Evolutionary conservation across 2,329 filamentous ascomycete species (phyloP), one percentile per base, ranked within the genome.

Genomic region (Pseudogymnoascus sp.): DNA sequence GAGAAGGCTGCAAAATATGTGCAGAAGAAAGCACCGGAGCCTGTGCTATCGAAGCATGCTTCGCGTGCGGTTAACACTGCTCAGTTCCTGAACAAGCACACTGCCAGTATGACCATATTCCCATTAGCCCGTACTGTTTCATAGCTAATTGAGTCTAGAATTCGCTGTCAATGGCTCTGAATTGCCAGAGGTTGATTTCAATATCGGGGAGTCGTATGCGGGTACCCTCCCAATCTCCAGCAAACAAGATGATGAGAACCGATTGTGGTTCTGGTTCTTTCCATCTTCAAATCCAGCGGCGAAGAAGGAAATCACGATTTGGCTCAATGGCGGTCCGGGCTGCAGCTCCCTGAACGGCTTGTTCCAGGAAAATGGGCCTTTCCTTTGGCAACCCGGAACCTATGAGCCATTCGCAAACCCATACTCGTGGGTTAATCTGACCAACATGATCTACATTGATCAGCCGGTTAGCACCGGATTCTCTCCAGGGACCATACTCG

Each of bases 271-370:
- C 69, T 82, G 80, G 80, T 82, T 80, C 70, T 82, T 81, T 65
- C 80, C 80, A 3, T 79, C 79, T 0, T 70, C 69, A n/a, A 82
- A 82, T 64, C 73, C 74, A 12, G 70, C 74, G 59, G 78, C 78
- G 0, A 64, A 67, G 1, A 76, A 82, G 27, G 70, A 76, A 4
- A 67, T 85, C 36, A 79, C 82, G 2, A 80, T 87, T 66, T 87
- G 82, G 81, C 77, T 88, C 64, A 86, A 85, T 69, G 85, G 86
- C 45, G 85, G 85, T 0, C 85, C 85, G 0, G 85, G 85, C 3
- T 78, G 77, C 52, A 84, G 81, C 66, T 85, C 82, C 62, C 77
- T 87, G 75, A 77, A 82, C 60, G 83, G 82, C 21, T 75, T 87
- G 67, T 85, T 87, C 66, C 73, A 75, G 9, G 83, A 84, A 66